Evolutionary conservation across 1,284 basidiomycete genomes (phyloP).

Genomic region (Trichosporon sp.): DNA sequence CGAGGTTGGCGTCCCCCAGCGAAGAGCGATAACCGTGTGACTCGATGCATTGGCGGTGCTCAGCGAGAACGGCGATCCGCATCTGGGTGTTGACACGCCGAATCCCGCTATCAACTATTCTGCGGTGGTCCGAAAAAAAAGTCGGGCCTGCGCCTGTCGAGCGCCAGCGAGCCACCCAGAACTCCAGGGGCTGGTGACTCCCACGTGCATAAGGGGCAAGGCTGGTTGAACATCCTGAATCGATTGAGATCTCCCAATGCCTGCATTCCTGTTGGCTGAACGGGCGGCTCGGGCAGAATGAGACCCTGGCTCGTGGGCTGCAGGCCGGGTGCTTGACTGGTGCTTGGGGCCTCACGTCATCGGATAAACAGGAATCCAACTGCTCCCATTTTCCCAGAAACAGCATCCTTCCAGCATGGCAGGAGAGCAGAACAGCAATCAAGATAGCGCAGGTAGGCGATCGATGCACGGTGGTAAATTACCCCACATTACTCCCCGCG

Average conservation of each 20-base stretch:
- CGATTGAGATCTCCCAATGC: slow-evolving; percentile 2
- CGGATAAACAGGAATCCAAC: neutral
- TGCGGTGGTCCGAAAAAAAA: slow-evolving; percentile 6
- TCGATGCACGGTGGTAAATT: slow-evolving; percentile 11
- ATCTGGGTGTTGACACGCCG: slow-evolving; percentile 5
- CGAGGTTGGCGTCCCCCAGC: slow-evolving; percentile 2
- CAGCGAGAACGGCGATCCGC: slow-evolving; percentile 17
- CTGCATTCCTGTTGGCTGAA: neutral
- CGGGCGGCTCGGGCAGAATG: neutral
- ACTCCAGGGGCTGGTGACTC: neutral
- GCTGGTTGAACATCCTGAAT: neutral
- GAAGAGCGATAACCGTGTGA: slow-evolving; percentile 1
- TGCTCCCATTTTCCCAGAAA: neutral
- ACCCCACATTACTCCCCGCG: neutral
- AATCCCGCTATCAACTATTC: slow-evolving; percentile 10
- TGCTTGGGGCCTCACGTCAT: slow-evolving; percentile 15
- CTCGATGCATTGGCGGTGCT: slow-evolving; percentile 13
- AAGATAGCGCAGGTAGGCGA: neutral
- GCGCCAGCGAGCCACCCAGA: neutral
- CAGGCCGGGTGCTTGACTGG: neutral
- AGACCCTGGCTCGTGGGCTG: neutral
- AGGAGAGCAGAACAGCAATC: neutral
- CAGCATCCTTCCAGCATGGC: neutral
- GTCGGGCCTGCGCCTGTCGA: neutral
- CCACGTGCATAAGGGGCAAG: slow-evolving; percentile 13